Base-by-base conservation (phyloP, 148 eudicot species). In the Diospyros lotus region DNA sequence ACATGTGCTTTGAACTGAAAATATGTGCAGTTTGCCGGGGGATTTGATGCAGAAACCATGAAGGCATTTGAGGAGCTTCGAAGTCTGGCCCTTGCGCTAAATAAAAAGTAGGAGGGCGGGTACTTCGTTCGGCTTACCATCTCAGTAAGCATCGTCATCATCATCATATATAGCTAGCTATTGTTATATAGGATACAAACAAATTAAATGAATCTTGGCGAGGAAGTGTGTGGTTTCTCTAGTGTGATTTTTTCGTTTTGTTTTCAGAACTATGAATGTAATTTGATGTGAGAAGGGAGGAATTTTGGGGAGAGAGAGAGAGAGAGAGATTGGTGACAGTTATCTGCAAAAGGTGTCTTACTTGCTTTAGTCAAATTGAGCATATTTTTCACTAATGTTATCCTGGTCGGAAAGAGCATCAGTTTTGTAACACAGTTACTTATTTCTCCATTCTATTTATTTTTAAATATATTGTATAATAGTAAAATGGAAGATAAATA, bases 21-120 rank as follows among this genome's bases (percentile, higher is more conserved):
- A n/a, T n/a, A 48, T 4, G 4, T 62, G 82, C 93, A 92, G 97
- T 92, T 92, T 85, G 97, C 97, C 67, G 97, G 97, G 82, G 97
- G 97, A 74, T 89, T 92, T 85, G 94, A 92, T 78, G 89, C 86
- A 17, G 97, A 89, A 78, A 92, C 97, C 41, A 92, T 92, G 97
- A 89, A 85, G 45, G 97, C 94, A 59, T 92, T 92, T 74, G 97
- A 92, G 84, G 89, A 92, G 84, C 94, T 92, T 56, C 84, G 97
- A 15, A 75, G 80, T 66, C 90, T 89, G 54, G 90, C 94, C 11
- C 82, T 85, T 78, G 87, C 80, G 73, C 74, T 91, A 50, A 80
- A 80, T 78, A 84, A 82, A 75, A 85, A 73, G 68, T 87, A 81
- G 64, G 48, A 9, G 18, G 55, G 42, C 52, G 8, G 1, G 58